These are phyloP conservation scores for Colletotrichum sp. DNA, from an alignment of 2,329 filamentous ascomycete genomes.

Conservation along the genomic window DNA sequence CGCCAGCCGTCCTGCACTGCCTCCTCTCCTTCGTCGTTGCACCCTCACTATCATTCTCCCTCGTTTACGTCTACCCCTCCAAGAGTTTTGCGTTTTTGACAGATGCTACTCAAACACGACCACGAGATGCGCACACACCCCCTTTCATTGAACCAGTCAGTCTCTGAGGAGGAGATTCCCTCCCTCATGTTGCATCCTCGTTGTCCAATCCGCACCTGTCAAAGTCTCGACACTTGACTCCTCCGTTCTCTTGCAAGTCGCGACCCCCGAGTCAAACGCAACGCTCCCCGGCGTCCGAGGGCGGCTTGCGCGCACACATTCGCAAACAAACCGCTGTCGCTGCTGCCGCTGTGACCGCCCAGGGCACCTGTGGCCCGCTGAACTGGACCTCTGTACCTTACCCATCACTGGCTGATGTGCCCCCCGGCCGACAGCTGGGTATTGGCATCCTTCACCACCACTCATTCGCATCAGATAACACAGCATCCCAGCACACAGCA, in stretches of 20 bases:
- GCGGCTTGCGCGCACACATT: background rate
- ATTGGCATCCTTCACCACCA: background rate
- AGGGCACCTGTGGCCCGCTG: background rate
- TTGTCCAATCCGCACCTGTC: background rate
- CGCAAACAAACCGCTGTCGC: background rate
- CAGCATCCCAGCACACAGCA: background rate
- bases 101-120: background rate
- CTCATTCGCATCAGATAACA: background rate
- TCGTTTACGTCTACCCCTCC: background rate
- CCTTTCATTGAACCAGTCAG: background rate
- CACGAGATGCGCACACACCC: background rate
- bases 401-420: background rate
- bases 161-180: background rate
- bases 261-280: conserved; percentile 1
- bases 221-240: background rate
- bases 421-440: background rate
- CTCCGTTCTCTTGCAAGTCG: background rate
- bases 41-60: background rate
- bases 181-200: background rate
- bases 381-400: background rate
- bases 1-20: conserved; percentile 13
- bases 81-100: background rate
- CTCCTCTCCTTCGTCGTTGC: background rate
- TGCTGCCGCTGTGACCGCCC: background rate
- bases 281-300: background rate